phyloP scores from a whole-genome alignment of 2,329 filamentous ascomycete genomes.

The Trichophyton mentagrophytes region DNA sequence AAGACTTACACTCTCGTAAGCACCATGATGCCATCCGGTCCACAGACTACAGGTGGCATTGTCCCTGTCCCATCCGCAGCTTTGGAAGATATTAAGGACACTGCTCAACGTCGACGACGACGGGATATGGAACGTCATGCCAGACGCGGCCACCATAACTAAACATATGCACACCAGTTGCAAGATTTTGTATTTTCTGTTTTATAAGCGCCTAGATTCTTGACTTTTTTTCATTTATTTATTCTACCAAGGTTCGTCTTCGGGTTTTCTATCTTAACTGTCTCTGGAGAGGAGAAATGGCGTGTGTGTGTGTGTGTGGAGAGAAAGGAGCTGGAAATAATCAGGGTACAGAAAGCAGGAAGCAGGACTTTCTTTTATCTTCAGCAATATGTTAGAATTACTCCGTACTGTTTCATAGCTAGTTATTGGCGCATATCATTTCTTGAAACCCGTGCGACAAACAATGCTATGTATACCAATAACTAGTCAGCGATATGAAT shows the following conservation, averaged over 20 bases:
- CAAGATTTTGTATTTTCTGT: background rate
- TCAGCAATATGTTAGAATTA: background rate
- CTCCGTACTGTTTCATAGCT: background rate
- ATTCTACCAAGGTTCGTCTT: background rate
- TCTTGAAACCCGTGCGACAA: background rate
- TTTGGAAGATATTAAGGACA: background rate
- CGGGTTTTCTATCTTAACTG: too few relatives aligned
- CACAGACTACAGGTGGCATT: slow-evolving; percentile 4
- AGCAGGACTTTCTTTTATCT: background rate
- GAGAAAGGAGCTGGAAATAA: background rate
- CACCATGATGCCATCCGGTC: background rate
- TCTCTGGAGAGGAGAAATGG: too few relatives aligned
- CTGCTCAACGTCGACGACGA: background rate
- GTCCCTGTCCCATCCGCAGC: slow-evolving; percentile 6
- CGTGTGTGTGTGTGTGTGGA: too few relatives aligned
- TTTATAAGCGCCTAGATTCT: background rate
- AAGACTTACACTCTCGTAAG: background rate
- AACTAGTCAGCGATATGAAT: too few relatives aligned
- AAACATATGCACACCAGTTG: background rate
- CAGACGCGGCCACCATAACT: background rate
- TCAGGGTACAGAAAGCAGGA: background rate
- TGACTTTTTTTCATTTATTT: background rate
- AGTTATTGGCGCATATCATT: background rate
- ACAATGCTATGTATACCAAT: too few relatives aligned
- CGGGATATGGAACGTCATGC: background rate